Conservation (phyloP, 306 rosid species). For the Mimosa pudica region DNA sequence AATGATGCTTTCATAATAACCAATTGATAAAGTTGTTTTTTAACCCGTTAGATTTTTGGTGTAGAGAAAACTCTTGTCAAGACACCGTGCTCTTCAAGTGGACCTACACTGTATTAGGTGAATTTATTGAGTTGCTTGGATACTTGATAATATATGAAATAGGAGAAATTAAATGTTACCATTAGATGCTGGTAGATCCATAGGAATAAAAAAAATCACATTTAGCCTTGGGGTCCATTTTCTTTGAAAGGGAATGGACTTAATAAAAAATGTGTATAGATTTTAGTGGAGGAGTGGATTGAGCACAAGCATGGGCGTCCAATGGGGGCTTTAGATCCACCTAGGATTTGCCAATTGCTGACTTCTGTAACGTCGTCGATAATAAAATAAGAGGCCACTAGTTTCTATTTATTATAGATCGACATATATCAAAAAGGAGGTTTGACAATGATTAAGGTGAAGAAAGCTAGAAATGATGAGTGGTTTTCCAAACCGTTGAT, state of each 20-base stretch:
- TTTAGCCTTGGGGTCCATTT: not conserved
- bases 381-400: constrained; percentile 14
- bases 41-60: no score
- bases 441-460: not conserved
- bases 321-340: constrained; percentile 36
- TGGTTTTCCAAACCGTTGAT: not conserved
- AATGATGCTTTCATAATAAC: no score
- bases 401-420: not conserved
- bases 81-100: no score
- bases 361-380: not conserved
- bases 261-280: not conserved
- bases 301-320: constrained; percentile 16
- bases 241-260: not conserved
- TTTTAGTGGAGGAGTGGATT: constrained; percentile 15
- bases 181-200: no score
- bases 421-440: constrained; percentile 24
- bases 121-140: no score
- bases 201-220: no score
- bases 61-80: no score
- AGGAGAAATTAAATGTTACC: no score
- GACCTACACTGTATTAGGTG: no score
- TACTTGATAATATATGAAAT: no score
- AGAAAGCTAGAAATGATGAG: not conserved
- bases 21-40: no score
- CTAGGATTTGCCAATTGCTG: constrained; percentile 18